Evolutionary conservation across 306 rosid species (phyloP), one percentile per base, ranked within the genome.

Genomic region (Crataegus laevigata): DNA sequence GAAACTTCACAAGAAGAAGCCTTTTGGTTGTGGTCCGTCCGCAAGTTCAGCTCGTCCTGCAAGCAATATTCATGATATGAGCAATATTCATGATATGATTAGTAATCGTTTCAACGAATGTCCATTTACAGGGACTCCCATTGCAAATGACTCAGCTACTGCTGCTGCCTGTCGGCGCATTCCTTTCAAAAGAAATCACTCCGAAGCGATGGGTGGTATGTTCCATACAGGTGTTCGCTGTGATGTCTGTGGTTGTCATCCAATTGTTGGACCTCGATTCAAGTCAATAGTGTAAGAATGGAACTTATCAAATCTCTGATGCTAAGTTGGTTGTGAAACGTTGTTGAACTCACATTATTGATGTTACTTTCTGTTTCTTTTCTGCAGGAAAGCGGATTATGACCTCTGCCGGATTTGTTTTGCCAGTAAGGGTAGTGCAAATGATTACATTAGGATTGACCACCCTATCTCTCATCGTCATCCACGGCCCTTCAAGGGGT

Each of bases 211-310:
- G 82, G 81, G 89, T 72, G 91, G 85, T n/a, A 87, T 92, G 77
- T 89, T 92, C 79, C 99, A 96, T 71, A 90, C 72, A 77, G 98
- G 97, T 32, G 86, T 96, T 43, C 85, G 81, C 7, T 96, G 99
- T 83, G 98, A 92, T 85, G 94, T 92, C 25, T 96, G 99, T 84
- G 99, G 98, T 26, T 89, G 83, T 68, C 88, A 75, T 88, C 97
- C 99, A 36, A 96, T 96, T 66, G 84, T 87, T 45, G 99, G 99
- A 63, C 93, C 98, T 59, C 97, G 99, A 43, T 96, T 83, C 88
- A 90, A 88, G 85, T 96, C 99, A 42, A 69, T 76, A 88, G 84
- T 92, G 99, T 96, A 81, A 82, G 97, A 51, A 79, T 72, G 96
- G 54, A 79, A 72, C 50, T 58, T 68, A 21, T 71, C 58, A 65